Conservation (phyloP, 345 rosid genomes). For the Geranium rotundifolium region DNA sequence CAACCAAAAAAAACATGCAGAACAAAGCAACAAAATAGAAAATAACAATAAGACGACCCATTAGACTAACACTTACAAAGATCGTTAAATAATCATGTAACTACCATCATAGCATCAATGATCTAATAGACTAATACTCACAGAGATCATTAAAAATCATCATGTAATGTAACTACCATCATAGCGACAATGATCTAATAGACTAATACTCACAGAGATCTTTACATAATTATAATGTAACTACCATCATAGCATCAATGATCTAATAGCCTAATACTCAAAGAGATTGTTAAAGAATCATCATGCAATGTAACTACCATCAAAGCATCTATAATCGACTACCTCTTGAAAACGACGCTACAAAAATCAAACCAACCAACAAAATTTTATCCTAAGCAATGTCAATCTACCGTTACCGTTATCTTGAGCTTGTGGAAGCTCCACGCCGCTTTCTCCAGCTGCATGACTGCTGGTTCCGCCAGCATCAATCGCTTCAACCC, state of each 20-base stretch:
- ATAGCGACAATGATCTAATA: no score
- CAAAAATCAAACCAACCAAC: slow-evolving; percentile 37
- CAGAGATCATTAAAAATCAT: no score
- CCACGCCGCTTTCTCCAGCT: slow-evolving; percentile 34
- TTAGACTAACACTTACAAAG: no score
- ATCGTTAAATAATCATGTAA: no score
- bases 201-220: no score
- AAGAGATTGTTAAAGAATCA: slow-evolving; percentile 17
- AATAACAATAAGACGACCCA: neutral
- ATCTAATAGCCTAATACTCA: neutral
- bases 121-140: no score
- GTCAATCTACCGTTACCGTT: slow-evolving; percentile 38
- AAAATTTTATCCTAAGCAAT: slow-evolving; percentile 29
- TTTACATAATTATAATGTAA: no score
- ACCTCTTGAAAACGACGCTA: slow-evolving; percentile 36
- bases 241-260: no score
- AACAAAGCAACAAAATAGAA: neutral
- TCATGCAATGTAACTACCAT: slow-evolving; percentile 20
- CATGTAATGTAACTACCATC: no score
- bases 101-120: no score
- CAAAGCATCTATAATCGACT: slow-evolving; percentile 19
- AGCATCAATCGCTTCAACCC: slow-evolving; percentile 19
- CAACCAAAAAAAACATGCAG: no score
- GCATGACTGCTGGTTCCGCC: slow-evolving; percentile 4
- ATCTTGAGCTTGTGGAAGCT: slow-evolving; percentile 12